phyloP scores from a whole-genome alignment of 257 asterid genomes.

The Forsythia viridissima region DNA sequence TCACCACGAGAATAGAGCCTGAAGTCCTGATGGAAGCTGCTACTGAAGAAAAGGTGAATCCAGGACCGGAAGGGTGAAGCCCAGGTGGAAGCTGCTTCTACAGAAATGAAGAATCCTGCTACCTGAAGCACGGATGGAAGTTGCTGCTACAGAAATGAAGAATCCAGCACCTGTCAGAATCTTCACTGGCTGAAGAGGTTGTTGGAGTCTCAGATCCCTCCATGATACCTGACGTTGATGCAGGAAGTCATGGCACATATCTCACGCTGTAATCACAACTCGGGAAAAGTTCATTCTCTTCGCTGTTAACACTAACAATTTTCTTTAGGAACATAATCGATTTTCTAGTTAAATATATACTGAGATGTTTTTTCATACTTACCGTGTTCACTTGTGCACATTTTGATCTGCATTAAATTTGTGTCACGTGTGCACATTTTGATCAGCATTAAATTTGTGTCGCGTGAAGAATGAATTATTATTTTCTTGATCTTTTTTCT shows the following conservation, averaged over 20 bases:
- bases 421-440: background rate
- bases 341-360: no score
- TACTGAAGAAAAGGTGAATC: background rate
- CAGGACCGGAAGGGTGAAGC: background rate
- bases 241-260: slow-evolving; percentile 33
- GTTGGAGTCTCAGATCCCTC: slow-evolving; percentile 31
- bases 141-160: slow-evolving; percentile 10
- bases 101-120: background rate
- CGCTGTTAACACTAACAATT: no score
- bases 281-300: background rate
- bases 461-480: background rate
- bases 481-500: no score
- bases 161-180: slow-evolving; percentile 40
- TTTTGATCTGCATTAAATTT: background rate
- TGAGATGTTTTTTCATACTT: background rate
- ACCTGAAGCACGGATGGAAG: background rate
- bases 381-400: background rate
- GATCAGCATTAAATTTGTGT: background rate
- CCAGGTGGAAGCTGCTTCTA: background rate
- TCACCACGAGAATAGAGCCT: slow-evolving; percentile 31
- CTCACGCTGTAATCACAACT: background rate
- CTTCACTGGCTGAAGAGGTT: slow-evolving; percentile 62
- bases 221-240: slow-evolving; percentile 32
- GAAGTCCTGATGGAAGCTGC: background rate
- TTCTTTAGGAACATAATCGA: no score